Conservation (phyloP, 495 filamentous ascomycete genomes). For the Xylaria grammica region DNA sequence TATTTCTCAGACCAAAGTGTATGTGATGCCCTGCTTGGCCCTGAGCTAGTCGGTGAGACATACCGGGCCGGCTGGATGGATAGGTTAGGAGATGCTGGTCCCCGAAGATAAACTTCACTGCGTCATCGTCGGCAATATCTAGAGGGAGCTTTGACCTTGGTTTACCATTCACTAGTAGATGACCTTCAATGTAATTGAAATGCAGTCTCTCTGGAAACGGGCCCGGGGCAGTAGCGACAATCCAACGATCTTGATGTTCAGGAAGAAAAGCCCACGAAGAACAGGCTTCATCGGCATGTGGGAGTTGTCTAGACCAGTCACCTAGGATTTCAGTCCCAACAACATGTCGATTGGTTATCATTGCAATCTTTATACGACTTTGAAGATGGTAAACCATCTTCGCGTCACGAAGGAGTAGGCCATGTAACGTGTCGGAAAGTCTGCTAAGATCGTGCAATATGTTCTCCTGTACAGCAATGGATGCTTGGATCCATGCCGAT, state of each 20-base stretch:
- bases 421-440: conserved; percentile 35
- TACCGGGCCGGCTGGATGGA: conserved; percentile 51
- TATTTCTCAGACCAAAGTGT: conserved; percentile 54
- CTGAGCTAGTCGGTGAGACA: conserved; percentile 49
- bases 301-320: conserved; percentile 9
- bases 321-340: conserved; percentile 38
- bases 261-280: conserved; percentile 33
- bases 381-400: conserved; percentile 50
- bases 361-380: conserved; percentile 34
- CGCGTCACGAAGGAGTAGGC: conserved; percentile 53
- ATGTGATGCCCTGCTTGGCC: conserved; percentile 42
- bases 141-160: conserved; percentile 49
- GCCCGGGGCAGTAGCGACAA: conserved; percentile 26
- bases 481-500: conserved; percentile 39
- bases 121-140: conserved; percentile 40
- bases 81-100: conserved; percentile 51
- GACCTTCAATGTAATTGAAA: conserved; percentile 54
- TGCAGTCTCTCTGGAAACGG: conserved; percentile 36
- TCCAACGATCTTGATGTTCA: conserved; percentile 40
- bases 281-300: not conserved
- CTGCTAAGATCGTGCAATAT: conserved; percentile 35
- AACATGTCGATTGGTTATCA: conserved; percentile 28
- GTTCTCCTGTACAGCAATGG: conserved; percentile 50
- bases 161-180: conserved; percentile 54
- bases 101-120: conserved; percentile 55